phyloP scores from a whole-genome alignment of 2,329 filamentous ascomycete genomes.

The Cordyceps militaris region DNA sequence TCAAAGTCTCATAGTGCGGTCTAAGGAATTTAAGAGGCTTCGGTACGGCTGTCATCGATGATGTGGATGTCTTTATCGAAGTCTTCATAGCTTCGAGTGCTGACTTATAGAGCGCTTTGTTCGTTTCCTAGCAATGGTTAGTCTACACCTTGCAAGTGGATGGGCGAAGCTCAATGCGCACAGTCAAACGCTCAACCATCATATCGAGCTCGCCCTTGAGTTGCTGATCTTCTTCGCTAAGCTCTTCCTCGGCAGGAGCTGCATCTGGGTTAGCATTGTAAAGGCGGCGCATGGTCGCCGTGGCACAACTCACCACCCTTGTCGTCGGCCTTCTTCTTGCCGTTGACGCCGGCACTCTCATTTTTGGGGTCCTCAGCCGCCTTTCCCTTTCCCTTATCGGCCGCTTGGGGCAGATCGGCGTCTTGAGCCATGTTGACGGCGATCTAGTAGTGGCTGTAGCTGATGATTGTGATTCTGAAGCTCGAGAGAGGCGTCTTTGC shows the following conservation, averaged over 20 bases:
- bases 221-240: conserved; percentile 96
- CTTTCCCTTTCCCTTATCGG: conserved; percentile 97
- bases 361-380: conserved; percentile 64
- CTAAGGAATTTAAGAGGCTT: conserved; percentile 97
- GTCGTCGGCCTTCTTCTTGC: conserved; percentile 70
- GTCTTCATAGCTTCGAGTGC: conserved; percentile 95
- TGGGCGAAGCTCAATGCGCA: conserved; percentile 32
- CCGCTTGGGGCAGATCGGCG: conserved; percentile 73
- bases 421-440: conserved; percentile 78
- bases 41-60: conserved; percentile 97
- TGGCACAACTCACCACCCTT: conserved; percentile 35
- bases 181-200: conserved; percentile 91
- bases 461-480: not conserved
- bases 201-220: conserved; percentile 97
- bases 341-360: conserved; percentile 62
- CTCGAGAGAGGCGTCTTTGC: not conserved
- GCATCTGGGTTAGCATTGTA: conserved; percentile 17
- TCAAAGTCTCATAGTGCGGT: conserved; percentile 89
- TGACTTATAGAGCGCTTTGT: conserved; percentile 81
- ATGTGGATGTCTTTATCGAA: conserved; percentile 98
- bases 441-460: conserved; percentile 19
- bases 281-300: conserved; percentile 5
- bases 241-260: conserved; percentile 61
- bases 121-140: conserved; percentile 58
- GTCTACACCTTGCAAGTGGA: not conserved